phyloP scores from a whole-genome alignment of 108 stramenopile genomes.

The Craspedostauros australis region DNA sequence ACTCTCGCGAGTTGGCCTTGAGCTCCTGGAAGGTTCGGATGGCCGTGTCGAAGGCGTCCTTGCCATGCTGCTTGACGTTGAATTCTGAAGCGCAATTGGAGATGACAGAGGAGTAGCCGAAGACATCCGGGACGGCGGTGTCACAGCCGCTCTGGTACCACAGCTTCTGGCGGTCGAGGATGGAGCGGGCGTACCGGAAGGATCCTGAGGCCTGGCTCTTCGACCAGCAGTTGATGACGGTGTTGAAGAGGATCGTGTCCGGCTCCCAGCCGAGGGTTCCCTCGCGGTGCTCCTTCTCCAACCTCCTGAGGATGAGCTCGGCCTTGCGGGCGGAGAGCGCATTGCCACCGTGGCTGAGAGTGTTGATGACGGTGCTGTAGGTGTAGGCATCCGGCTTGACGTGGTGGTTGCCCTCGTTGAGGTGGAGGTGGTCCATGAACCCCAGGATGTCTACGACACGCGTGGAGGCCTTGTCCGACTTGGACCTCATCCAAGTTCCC shows the following conservation, averaged over 20 bases:
- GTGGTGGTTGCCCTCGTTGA: conserved; percentile 20
- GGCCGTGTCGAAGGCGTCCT: conserved; percentile 67
- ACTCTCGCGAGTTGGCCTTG: conserved; percentile 8
- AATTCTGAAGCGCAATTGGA: conserved; percentile 31
- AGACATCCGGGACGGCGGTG: conserved; percentile 62
- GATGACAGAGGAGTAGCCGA: conserved; percentile 65
- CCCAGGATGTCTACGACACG: conserved; percentile 41
- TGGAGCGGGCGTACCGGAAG: conserved; percentile 46
- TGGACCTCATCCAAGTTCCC: conserved; percentile 47
- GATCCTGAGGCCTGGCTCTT: conserved; percentile 38
- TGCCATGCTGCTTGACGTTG: conserved; percentile 9
- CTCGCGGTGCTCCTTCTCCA: conserved; percentile 19
- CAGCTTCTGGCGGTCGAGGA: conserved; percentile 57
- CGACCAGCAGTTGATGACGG: conserved; percentile 68
- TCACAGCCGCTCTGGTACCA: conserved; percentile 16
- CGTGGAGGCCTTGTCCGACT: conserved; percentile 23
- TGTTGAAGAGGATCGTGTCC: conserved; percentile 70
- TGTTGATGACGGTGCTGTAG: conserved; percentile 32
- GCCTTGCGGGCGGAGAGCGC: conserved; percentile 38
- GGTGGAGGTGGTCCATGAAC: conserved; percentile 46
- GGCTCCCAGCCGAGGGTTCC: conserved; percentile 22
- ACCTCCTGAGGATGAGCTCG: conserved; percentile 41
- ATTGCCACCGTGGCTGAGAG: conserved; percentile 26
- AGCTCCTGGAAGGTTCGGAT: conserved; percentile 54
- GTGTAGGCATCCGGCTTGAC: conserved; percentile 31